Percentiles rank a stretch among this genome's conserved stretches.
Conservation (phyloP, 2,329 filamentous ascomycete species). For the Curvularia spicifera region DNA sequence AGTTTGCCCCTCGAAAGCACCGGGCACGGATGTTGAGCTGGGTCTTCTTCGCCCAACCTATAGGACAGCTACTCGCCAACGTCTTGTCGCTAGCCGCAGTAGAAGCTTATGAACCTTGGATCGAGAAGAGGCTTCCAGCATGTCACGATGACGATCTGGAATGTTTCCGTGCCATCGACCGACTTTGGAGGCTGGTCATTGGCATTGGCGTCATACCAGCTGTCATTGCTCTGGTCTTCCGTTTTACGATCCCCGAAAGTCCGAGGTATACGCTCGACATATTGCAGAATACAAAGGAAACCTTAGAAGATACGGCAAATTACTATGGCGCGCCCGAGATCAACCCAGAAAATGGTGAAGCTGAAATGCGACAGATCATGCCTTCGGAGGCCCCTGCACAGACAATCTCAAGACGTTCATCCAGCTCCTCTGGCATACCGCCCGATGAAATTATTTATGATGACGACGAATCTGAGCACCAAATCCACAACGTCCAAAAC, state of each 20-base stretch:
- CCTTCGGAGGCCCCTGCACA: slow-evolving; percentile 12
- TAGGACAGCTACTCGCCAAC: slow-evolving; percentile 48
- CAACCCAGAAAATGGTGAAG: slow-evolving; percentile 32
- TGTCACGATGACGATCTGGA: slow-evolving; percentile 28
- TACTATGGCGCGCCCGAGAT: slow-evolving; percentile 39
- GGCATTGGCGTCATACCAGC: slow-evolving; percentile 51
- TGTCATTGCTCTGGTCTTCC: slow-evolving; percentile 38
- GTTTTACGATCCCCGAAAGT: slow-evolving; percentile 52
- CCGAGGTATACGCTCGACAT: slow-evolving; percentile 52
- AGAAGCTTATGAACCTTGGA: slow-evolving; percentile 33
- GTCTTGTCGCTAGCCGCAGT: slow-evolving; percentile 41
- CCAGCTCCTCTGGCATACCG: slow-evolving; percentile 34
- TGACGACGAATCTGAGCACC: slow-evolving; percentile 35
- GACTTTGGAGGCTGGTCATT: slow-evolving; percentile 50
- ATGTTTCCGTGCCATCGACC: slow-evolving; percentile 46
- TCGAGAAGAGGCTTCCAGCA: slow-evolving; percentile 23
- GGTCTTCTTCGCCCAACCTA: slow-evolving; percentile 53
- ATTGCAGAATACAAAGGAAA: slow-evolving; percentile 42
- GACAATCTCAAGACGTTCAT: slow-evolving; percentile 23
- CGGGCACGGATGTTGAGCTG: slow-evolving; percentile 51
- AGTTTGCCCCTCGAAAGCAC: slow-evolving; percentile 48
- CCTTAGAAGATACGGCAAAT: slow-evolving; percentile 44
- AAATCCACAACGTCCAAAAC: slow-evolving; percentile 18
- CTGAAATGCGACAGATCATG: slow-evolving; percentile 37
- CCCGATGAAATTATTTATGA: slow-evolving; percentile 35